Percentiles rank a stretch among this genome's conserved stretches.
Conservation (phyloP, 768 basidiomycete genomes). For the Paxillus rubicundulus region DNA sequence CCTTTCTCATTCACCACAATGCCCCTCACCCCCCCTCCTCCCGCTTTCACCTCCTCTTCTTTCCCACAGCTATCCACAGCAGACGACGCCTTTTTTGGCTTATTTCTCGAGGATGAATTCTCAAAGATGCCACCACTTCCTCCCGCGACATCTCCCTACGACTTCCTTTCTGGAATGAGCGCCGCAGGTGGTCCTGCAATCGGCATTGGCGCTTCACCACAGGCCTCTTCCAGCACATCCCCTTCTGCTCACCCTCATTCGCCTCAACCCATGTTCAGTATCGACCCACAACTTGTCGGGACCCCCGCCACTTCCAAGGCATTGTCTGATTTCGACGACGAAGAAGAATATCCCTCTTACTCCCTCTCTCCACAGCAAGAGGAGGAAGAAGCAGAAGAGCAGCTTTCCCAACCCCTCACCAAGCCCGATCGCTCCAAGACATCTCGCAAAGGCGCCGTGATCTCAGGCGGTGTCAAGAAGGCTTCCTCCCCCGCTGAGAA, state of each 20-base stretch:
- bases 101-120: conserved; percentile 46
- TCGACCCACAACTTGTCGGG: conserved; percentile 76
- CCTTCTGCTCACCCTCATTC: conserved; percentile 13
- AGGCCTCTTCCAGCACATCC: conserved; percentile 16
- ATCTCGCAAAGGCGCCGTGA: conserved; percentile 64
- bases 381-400: conserved; percentile 35
- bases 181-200: conserved; percentile 30
- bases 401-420: conserved; percentile 23
- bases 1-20: conserved; percentile 30
- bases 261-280: conserved; percentile 41
- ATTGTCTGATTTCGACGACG: conserved; percentile 42
- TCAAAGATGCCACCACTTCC: conserved; percentile 29
- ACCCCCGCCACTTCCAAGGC: conserved; percentile 52
- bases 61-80: conserved; percentile 19
- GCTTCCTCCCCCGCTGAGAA: conserved; percentile 40
- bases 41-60: conserved; percentile 39
- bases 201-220: conserved; percentile 24
- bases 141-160: conserved; percentile 32
- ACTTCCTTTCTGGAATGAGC: conserved; percentile 36
- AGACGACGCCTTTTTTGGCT: conserved; percentile 39
- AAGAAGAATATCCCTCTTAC: conserved; percentile 16
- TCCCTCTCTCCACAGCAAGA: conserved; percentile 16
- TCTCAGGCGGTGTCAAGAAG: conserved; percentile 72
- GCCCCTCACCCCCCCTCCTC: conserved; percentile 46
- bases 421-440: conserved; percentile 53